Conservation (phyloP, 1,139 yeast genomes). For the Taiozyma sp. region DNA sequence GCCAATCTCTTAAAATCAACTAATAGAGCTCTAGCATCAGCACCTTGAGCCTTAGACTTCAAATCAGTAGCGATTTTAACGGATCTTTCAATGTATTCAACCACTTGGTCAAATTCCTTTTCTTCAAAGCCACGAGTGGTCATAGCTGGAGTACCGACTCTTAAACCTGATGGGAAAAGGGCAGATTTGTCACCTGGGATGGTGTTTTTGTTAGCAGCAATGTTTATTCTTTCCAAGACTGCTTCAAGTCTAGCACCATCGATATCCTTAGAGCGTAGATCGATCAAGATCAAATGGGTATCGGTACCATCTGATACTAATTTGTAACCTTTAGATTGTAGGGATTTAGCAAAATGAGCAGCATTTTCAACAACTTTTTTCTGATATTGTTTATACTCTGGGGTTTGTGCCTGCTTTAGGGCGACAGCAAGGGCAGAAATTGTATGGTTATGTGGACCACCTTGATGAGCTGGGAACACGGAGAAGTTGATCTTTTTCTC, state of each 20-base stretch:
- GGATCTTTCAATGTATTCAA: constrained; percentile 74
- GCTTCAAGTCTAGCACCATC: constrained; percentile 97
- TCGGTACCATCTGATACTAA: constrained; percentile 93
- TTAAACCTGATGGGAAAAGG: constrained; percentile 89
- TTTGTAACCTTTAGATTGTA: constrained; percentile 62
- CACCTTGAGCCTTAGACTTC: constrained; percentile 56
- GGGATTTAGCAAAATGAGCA: constrained; percentile 65
- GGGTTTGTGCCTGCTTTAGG: constrained; percentile 80
- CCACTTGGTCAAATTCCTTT: constrained; percentile 73
- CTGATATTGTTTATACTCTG: constrained; percentile 87
- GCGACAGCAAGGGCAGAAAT: constrained; percentile 95
- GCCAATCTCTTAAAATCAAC: constrained; percentile 64
- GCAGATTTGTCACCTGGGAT: constrained; percentile 97
- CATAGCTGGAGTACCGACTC: constrained; percentile 99
- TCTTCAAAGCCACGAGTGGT: constrained; percentile 90
- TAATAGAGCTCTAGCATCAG: constrained; percentile 58
- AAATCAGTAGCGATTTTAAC: constrained; percentile 60
- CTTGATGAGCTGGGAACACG: constrained; percentile 98
- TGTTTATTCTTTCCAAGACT: constrained; percentile 82
- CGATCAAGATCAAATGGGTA: constrained; percentile 86
- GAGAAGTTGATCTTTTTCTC: constrained; percentile 91
- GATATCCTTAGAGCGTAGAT: constrained; percentile 76
- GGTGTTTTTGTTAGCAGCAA: constrained; percentile 94
- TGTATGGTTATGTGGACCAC: constrained; percentile 98
- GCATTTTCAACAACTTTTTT: constrained; percentile 79